Evolutionary conservation across 2,329 filamentous ascomycete species (phyloP).

Genomic region (Microsporum ferrugineum): DNA sequence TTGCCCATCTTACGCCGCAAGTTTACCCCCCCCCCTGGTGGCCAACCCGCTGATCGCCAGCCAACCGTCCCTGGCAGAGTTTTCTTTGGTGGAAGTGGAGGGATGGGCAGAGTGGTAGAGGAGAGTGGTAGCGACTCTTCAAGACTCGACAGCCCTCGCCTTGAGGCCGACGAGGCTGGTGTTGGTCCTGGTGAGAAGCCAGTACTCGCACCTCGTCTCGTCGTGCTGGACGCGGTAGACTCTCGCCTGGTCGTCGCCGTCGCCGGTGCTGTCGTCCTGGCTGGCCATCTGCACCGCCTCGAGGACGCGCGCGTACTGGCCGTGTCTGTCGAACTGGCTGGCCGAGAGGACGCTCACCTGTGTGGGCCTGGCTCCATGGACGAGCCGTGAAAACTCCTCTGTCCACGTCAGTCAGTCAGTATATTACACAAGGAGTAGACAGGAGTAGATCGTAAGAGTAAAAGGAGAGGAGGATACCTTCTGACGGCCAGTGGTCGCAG

Average conservation of each 20-base stretch:
- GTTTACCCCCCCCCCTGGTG: neutral
- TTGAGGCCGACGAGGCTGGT: slow-evolving; percentile 64
- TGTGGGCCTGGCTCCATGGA: neutral
- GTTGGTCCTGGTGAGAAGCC: slow-evolving; percentile 54
- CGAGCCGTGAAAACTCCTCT: slow-evolving; percentile 1
- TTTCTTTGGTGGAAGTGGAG: neutral
- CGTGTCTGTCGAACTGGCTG: slow-evolving; percentile 60
- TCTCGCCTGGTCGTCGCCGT: slow-evolving; percentile 48
- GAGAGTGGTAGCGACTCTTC: neutral
- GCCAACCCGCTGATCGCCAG: neutral
- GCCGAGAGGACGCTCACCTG: slow-evolving; percentile 46
- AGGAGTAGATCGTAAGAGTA: neutral
- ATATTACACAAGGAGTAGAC: neutral
- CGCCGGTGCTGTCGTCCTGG: slow-evolving; percentile 3
- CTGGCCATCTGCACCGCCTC: slow-evolving; percentile 37
- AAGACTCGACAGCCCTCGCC: slow-evolving; percentile 65
- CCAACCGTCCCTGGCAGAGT: neutral
- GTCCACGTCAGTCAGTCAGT: neutral
- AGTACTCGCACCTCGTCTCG: slow-evolving; percentile 62
- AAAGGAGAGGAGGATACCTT: neutral
- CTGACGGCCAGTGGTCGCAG: slow-evolving; percentile 29
- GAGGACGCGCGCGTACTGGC: slow-evolving; percentile 47
- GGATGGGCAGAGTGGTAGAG: too few species aligned
- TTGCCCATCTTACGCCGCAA: neutral
- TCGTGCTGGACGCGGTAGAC: slow-evolving; percentile 61